These are phyloP conservation scores for Umbilicus rupestris DNA, from an alignment of 164 flowering plant genomes.

Conservation along the genomic window DNA sequence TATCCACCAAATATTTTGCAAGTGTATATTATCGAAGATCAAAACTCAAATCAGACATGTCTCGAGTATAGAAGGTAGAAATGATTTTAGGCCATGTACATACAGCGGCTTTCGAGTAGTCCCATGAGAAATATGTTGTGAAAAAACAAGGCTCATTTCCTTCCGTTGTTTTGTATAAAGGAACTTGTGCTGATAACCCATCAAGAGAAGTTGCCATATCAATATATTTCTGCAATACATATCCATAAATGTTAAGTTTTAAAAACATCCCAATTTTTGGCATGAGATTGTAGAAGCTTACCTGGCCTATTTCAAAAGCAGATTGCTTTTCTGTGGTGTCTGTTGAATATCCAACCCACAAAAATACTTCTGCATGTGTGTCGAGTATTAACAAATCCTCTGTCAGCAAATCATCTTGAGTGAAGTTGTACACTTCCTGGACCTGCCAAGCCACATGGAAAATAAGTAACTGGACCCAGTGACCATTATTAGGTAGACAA, in stretches of 20 bases:
- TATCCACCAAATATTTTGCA: too few species aligned
- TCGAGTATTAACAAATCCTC: conserved; percentile 92
- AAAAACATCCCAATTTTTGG: not conserved
- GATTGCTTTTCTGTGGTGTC: conserved; percentile 81
- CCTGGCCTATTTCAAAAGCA: conserved; percentile 92
- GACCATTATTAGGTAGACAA: not conserved
- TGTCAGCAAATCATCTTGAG: conserved; percentile 93
- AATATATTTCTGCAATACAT: conserved; percentile 61
- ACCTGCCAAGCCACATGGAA: conserved; percentile 37
- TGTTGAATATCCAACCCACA: conserved; percentile 91
- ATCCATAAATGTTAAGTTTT: not conserved
- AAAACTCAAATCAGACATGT: too few species aligned
- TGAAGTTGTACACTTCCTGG: conserved; percentile 80
- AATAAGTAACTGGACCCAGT: not conserved
- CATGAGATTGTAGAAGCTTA: conserved; percentile 16
- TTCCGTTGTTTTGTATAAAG: conserved; percentile 87
- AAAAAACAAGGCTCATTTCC: conserved; percentile 98
- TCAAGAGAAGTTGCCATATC: conserved; percentile 70
- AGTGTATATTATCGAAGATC: too few species aligned
- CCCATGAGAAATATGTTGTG: conserved; percentile 93
- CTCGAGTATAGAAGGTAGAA: too few species aligned
- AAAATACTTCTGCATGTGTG: conserved; percentile 93
- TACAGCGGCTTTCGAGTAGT: conserved; percentile 79
- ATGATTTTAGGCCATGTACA: conserved; percentile 17
- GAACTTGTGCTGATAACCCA: conserved; percentile 66